These are phyloP conservation scores for Penicillium occitanis DNA, from an alignment of 2,329 filamentous ascomycete genomes.

Conservation along the genomic window DNA sequence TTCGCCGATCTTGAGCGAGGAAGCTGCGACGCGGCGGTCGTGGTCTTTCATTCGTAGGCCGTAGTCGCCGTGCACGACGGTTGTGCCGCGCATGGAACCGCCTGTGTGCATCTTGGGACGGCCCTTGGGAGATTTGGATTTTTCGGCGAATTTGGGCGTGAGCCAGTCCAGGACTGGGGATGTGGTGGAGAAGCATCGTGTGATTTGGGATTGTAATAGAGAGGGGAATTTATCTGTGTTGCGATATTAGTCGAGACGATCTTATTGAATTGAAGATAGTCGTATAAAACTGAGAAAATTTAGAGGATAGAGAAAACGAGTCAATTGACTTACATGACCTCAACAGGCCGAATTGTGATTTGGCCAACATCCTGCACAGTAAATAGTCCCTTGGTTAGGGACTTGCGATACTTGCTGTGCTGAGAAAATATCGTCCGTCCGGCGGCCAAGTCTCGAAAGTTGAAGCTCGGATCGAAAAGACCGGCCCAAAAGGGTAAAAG, in stretches of 20 bases:
- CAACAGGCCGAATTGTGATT: constrained; percentile 36
- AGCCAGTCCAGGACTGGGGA: constrained; percentile 69
- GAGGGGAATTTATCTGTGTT: constrained; percentile 31
- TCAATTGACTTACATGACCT: constrained; percentile 35
- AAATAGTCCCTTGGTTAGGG: neutral
- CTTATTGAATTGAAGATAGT: neutral
- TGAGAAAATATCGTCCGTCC: constrained; percentile 1
- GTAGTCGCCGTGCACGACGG: constrained; percentile 94
- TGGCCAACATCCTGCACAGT: constrained; percentile 34
- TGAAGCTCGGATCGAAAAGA: constrained; percentile 7
- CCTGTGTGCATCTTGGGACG: constrained; percentile 84
- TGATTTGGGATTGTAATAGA: constrained; percentile 38
- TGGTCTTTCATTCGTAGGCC: constrained; percentile 92
- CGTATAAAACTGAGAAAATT: neutral
- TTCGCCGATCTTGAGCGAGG: constrained; percentile 84
- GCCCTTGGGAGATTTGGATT: constrained; percentile 85
- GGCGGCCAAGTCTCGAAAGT: constrained; percentile 8
- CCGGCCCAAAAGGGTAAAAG: constrained; percentile 20
- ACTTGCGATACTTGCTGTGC: neutral
- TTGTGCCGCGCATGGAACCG: constrained; percentile 87
- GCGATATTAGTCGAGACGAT: constrained; percentile 25
- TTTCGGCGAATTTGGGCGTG: constrained; percentile 73
- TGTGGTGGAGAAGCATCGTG: constrained; percentile 72
- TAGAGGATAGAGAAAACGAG: neutral
- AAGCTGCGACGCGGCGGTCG: constrained; percentile 83